These are phyloP conservation scores for Scedosporium minutisporum DNA, from an alignment of 2,329 filamentous ascomycete species.

Conservation along the genomic window DNA sequence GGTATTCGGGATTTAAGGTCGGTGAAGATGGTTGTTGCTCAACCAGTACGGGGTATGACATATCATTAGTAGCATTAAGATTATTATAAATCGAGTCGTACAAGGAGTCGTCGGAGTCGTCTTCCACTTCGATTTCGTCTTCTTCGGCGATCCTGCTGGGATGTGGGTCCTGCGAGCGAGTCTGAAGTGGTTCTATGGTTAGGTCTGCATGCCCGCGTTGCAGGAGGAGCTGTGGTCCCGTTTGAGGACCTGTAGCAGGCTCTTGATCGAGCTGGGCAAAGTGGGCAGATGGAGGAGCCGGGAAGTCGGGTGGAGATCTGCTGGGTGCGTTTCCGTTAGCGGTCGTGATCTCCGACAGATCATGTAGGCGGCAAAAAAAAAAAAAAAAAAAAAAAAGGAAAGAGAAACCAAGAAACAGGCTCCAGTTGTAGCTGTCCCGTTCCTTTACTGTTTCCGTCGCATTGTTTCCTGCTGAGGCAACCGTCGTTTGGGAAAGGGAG, in stretches of 20 bases:
- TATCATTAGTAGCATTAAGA: slow-evolving; percentile 10
- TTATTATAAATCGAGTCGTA: slow-evolving; percentile 8
- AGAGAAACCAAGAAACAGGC: background rate
- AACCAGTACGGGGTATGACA: slow-evolving; percentile 8
- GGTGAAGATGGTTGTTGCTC: slow-evolving; percentile 11
- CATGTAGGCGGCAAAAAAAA: background rate
- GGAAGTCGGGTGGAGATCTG: background rate
- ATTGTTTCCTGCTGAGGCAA: background rate
- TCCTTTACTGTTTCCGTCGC: background rate
- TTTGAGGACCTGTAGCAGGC: background rate
- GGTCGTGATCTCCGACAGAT: background rate
- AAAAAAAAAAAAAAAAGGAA: background rate
- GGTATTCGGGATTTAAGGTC: slow-evolving; percentile 4
- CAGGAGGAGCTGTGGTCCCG: background rate
- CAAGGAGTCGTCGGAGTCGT: slow-evolving; percentile 8
- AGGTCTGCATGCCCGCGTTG: background rate
- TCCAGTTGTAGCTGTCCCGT: background rate
- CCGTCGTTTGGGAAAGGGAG: slow-evolving; percentile 2
- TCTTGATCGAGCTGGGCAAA: background rate
- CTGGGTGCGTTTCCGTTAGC: background rate
- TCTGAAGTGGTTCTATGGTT: background rate
- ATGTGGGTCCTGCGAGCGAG: background rate
- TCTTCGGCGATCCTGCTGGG: background rate
- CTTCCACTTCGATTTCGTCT: background rate
- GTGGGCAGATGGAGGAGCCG: background rate